phyloP scores from a whole-genome alignment of 805 yeast species.

The Candida insectalens region DNA sequence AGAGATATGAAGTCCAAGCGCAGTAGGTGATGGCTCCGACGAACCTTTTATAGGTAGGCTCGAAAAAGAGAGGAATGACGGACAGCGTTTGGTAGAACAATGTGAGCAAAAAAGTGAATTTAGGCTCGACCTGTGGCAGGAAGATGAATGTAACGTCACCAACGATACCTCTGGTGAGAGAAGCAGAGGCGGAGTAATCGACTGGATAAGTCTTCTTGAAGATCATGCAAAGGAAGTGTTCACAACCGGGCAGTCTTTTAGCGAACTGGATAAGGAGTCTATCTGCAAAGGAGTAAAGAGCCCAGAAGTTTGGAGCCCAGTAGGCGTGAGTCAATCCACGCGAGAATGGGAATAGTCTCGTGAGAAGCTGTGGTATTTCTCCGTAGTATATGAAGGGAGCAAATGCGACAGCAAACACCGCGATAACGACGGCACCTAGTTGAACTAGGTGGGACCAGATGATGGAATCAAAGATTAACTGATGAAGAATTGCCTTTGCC shows the following conservation, averaged over 20 bases:
- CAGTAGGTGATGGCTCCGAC: slow-evolving; percentile 80
- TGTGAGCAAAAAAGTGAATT: slow-evolving; percentile 67
- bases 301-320: slow-evolving; percentile 99
- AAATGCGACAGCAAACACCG: slow-evolving; percentile 59
- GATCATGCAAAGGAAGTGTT: slow-evolving; percentile 2
- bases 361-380: slow-evolving; percentile 53
- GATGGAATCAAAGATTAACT: slow-evolving; percentile 13
- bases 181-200: slow-evolving; percentile 3
- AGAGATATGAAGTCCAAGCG: slow-evolving; percentile 82
- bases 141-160: slow-evolving; percentile 81
- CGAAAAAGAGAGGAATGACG: slow-evolving; percentile 55
- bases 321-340: slow-evolving; percentile 95
- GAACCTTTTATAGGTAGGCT: slow-evolving; percentile 71
- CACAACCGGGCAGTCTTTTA: slow-evolving; percentile 13
- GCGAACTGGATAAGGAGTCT: slow-evolving; percentile 45
- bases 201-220: slow-evolving; percentile 8
- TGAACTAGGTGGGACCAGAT: slow-evolving; percentile 52
- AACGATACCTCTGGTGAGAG: slow-evolving; percentile 73
- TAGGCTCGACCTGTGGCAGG: slow-evolving; percentile 74
- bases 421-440: slow-evolving; percentile 53
- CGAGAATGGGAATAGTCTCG: slow-evolving; percentile 82
- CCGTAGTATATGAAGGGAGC: slow-evolving; percentile 62
- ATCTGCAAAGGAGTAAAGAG: slow-evolving; percentile 78
- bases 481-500: slow-evolving; percentile 4
- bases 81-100: slow-evolving; percentile 79